Percentiles rank a stretch among this genome's conserved stretches.
phyloP scores from a whole-genome alignment of 441 rosid species.

The Pelargonium citronellum region DNA sequence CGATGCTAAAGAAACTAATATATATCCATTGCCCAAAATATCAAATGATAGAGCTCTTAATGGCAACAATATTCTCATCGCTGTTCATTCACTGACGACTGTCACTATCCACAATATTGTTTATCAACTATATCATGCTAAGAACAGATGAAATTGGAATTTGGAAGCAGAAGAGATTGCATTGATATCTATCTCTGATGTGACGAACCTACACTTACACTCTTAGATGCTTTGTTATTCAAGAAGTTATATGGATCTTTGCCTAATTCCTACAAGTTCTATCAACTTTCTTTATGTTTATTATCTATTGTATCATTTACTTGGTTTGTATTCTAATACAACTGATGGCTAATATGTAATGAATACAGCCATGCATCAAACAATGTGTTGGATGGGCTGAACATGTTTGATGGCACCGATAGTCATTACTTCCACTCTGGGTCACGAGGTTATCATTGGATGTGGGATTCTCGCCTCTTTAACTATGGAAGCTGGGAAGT shows the following conservation, averaged over 20 bases:
- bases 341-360: conserved; percentile 22
- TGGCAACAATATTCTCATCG: neutral
- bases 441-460: conserved; percentile 80
- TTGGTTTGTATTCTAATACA: conserved; percentile 8
- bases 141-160: conserved; percentile 9
- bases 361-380: conserved; percentile 81
- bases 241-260: neutral
- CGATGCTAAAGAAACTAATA: neutral
- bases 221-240: neutral
- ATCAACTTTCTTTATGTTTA: neutral
- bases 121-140: conserved; percentile 3
- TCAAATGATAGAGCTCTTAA: neutral
- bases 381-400: conserved; percentile 83
- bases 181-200: neutral
- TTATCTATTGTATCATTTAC: neutral
- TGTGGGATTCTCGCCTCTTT: conserved; percentile 99
- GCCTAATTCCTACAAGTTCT: neutral
- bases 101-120: conserved; percentile 1
- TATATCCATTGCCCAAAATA: neutral
- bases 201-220: neutral
- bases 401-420: conserved; percentile 98
- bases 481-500: conserved; percentile 99
- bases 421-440: conserved; percentile 92
- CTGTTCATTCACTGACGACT: neutral
- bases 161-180: neutral